Evolutionary conservation across 176 grass and related monocot species (phyloP), one percentile per base, ranked within the genome.

Genomic region (Ensete glaucum): DNA sequence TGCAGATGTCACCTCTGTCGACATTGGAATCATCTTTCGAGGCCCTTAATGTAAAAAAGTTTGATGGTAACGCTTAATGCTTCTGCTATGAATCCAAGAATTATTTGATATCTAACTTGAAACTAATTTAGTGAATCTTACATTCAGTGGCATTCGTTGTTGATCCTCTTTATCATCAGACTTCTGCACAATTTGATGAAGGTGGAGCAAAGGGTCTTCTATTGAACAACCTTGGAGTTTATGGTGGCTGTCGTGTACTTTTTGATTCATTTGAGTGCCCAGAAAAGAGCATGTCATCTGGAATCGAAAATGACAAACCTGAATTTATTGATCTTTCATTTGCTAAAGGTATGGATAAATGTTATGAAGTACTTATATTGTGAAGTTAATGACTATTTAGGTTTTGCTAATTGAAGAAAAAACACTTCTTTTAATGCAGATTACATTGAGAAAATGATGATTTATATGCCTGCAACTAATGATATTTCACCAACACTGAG

Each of bases 101-200:
- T 25, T 22, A 34, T 62, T 53, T 21, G 26, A 14, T 77, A 65
- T 64, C 72, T 79, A 64, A 4, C 43, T 64, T 65, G 62, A 81
- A 58, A 77, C 80, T 51, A 86, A 57, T 76, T 85, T 75, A 64
- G 69, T 73, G 26, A 73, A 76, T 62, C 79, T 83, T 15, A 72
- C 77, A 55, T 54, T 88, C 72, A 98, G 94, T 80, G 85, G 90
- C 94, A 69, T 98, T 98, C 82, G 79, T 78, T 64, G 88, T 93
- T 73, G 94, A 98, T 79, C 94, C 94, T 72, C 69, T 98, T 50
- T 98, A 98, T 88, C 94, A 98, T 81, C 94, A 98, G 73, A 93
- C 94, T 53, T 90, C 94, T 9, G 94, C 90, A 60, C 87, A 98
- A 80, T 98, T 98, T 80, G 94, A 98, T 84, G 94, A 98, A 91